Evolutionary conservation across 257 asterid species (phyloP).

Genomic region (Nicotiana attenuata): DNA sequence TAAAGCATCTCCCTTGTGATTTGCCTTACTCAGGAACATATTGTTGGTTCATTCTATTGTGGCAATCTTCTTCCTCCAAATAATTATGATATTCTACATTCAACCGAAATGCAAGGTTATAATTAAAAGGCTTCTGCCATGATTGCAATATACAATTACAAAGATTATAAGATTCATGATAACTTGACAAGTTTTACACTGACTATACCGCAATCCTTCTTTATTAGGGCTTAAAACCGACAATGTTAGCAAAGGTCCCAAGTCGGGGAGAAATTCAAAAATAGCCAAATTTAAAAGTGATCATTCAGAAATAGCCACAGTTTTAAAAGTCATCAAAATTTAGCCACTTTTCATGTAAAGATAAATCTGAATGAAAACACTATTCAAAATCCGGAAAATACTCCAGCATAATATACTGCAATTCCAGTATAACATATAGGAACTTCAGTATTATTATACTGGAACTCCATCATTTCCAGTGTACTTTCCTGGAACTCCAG

Average conservation of each 20-base stretch:
- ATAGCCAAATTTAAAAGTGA: no score
- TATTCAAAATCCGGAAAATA: no score
- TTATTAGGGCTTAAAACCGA: background rate
- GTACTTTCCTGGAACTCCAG: no score
- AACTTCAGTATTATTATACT: no score
- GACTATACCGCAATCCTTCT: background rate
- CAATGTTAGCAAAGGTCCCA: background rate
- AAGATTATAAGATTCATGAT: background rate
- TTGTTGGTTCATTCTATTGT: background rate
- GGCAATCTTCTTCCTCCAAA: background rate
- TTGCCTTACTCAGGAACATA: background rate
- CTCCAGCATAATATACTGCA: no score
- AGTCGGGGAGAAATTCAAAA: no score
- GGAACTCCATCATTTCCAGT: no score
- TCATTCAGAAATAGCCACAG: no score
- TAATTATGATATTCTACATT: background rate
- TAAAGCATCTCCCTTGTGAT: background rate
- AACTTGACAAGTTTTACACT: background rate
- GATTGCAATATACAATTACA: background rate
- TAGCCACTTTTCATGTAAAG: no score
- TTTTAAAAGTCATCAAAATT: no score
- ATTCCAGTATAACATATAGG: no score
- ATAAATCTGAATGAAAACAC: no score
- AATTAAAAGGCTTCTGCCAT: background rate
- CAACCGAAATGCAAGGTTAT: background rate